Percentiles rank a stretch among this genome's conserved stretches.
These are phyloP conservation scores for Paratinospora sagittata DNA, from an alignment of 164 flowering plant species.

Conservation along the genomic window DNA sequence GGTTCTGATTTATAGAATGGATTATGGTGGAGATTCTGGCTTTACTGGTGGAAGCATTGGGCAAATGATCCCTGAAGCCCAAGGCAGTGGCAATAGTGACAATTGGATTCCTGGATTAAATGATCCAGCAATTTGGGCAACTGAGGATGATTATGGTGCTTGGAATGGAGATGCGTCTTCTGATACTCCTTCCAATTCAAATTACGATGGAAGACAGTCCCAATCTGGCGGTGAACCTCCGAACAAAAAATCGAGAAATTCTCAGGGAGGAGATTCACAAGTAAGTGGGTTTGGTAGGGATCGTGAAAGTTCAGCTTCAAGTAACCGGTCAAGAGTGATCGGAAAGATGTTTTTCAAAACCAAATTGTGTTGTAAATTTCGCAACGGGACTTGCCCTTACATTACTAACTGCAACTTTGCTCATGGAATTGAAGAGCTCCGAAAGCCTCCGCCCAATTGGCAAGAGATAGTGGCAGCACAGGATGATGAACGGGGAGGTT, in stretches of 20 bases:
- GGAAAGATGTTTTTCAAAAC: conserved; percentile 98
- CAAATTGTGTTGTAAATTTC: conserved; percentile 89
- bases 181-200: conserved; percentile 40
- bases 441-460: conserved; percentile 97
- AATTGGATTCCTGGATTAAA: conserved; percentile 38
- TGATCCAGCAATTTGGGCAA: conserved; percentile 81
- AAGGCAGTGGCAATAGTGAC: conserved; percentile 24
- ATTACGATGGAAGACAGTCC: conserved; percentile 39
- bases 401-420: conserved; percentile 95
- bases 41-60: conserved; percentile 46
- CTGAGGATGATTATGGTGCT: conserved; percentile 83
- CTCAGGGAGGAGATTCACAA: conserved; percentile 41
- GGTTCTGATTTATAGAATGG: conserved; percentile 28
- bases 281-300: conserved; percentile 23
- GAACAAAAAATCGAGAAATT: conserved; percentile 51
- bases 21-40: conserved; percentile 38
- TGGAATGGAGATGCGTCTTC: conserved; percentile 47
- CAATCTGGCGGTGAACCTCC: conserved; percentile 62
- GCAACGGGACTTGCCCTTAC: conserved; percentile 89
- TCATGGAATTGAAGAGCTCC: conserved; percentile 83
- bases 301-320: conserved; percentile 12
- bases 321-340: conserved; percentile 61
- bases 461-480: conserved; percentile 91
- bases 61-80: conserved; percentile 33
- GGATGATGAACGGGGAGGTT: conserved; percentile 50